Evolutionary conservation across 2,329 filamentous ascomycete genomes (phyloP).

Genomic region (Colletotrichum sp.): DNA sequence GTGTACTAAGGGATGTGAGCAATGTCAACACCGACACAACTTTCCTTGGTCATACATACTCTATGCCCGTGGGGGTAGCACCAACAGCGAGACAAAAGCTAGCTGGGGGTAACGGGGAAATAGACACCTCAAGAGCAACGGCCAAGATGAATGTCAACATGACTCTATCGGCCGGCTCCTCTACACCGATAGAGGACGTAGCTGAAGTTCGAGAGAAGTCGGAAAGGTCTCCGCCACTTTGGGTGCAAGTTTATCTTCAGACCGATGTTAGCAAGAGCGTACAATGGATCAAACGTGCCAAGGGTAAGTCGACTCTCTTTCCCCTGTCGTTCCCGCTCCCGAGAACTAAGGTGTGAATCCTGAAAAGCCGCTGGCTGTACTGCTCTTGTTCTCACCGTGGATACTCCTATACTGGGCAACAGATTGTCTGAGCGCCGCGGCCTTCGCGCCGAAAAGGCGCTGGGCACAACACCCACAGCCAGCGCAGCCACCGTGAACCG

Average conservation of each 20-base stretch:
- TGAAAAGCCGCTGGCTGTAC: neutral
- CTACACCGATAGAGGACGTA: neutral
- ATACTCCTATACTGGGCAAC: neutral
- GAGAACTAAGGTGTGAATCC: neutral
- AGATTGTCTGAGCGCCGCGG: neutral
- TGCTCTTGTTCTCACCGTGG: neutral
- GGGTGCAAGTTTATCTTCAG: neutral
- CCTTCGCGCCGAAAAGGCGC: neutral
- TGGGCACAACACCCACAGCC: neutral
- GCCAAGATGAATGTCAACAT: neutral
- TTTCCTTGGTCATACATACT: neutral
- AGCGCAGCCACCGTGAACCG: neutral
- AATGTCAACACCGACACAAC: neutral
- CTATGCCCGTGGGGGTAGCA: neutral
- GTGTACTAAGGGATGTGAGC: neutral
- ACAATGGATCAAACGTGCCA: neutral
- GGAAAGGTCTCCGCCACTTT: neutral
- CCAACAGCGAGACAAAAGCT: neutral
- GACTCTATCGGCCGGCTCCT: neutral
- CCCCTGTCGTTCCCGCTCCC: neutral
- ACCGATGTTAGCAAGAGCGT: neutral
- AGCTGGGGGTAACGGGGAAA: neutral
- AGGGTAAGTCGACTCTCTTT: neutral
- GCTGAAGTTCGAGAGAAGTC: neutral
- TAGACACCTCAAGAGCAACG: neutral